Conservation (phyloP, 257 asterid genomes). For the Primulina eburnea region DNA sequence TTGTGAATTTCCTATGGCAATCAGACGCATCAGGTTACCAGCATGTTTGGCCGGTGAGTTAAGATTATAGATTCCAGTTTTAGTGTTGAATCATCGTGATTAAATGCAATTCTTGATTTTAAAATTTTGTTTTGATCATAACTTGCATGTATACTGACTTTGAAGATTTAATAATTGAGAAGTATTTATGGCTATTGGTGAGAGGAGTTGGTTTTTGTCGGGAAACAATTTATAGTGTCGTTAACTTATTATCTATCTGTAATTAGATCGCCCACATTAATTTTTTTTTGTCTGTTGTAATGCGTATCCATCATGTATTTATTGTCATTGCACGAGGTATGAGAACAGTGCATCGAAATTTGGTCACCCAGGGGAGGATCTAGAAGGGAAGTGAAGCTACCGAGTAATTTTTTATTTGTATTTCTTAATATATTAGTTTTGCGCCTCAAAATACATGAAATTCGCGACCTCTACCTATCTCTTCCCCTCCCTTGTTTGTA, state of each 20-base stretch:
- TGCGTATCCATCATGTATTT: neutral
- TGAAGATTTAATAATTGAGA: neutral
- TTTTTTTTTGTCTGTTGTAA: too few relatives aligned
- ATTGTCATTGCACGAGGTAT: neutral
- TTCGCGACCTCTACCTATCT: neutral
- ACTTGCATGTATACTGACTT: neutral
- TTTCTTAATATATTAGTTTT: neutral
- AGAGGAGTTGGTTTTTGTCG: neutral
- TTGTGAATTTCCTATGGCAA: slow-evolving; percentile 69
- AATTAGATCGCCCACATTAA: neutral
- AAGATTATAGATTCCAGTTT: slow-evolving; percentile 8
- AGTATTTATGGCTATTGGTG: slow-evolving; percentile 21
- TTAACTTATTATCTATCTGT: neutral
- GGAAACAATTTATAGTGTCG: slow-evolving; percentile 1
- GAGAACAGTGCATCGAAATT: neutral
- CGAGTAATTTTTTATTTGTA: neutral
- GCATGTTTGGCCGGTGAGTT: slow-evolving; percentile 96
- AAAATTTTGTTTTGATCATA: neutral
- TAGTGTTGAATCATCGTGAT: neutral
- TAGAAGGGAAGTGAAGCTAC: neutral
- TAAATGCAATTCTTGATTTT: too few relatives aligned
- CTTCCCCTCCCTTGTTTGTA: neutral
- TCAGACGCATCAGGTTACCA: slow-evolving; percentile 65
- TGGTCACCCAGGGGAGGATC: neutral
- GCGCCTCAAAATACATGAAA: neutral